Evolutionary conservation across 306 rosid species (phyloP).

Genomic region (Mimosa bimucronata): DNA sequence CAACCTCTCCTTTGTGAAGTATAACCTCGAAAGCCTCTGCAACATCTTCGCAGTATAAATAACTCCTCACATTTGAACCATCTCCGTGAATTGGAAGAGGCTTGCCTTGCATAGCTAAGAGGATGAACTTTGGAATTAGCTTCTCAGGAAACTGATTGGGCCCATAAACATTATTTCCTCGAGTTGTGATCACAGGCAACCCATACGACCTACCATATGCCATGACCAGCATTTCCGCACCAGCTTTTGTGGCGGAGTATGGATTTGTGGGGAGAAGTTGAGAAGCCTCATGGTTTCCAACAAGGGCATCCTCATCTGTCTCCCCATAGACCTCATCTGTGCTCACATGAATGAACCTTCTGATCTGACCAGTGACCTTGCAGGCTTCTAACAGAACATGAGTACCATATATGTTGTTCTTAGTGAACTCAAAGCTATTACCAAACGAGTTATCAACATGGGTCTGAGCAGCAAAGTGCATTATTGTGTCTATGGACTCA

Average conservation of each 20-base stretch:
- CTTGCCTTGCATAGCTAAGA: slow-evolving; percentile 85
- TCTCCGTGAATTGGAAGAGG: slow-evolving; percentile 93
- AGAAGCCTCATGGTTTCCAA: slow-evolving; percentile 93
- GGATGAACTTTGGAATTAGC: slow-evolving; percentile 88
- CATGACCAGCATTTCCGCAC: slow-evolving; percentile 98
- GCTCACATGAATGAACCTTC: slow-evolving; percentile 92
- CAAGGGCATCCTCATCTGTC: slow-evolving; percentile 91
- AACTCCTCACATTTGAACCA: slow-evolving; percentile 92
- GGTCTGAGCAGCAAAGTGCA: slow-evolving; percentile 98
- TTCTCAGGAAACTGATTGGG: slow-evolving; percentile 94
- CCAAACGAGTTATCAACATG: slow-evolving; percentile 93
- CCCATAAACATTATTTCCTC: slow-evolving; percentile 92
- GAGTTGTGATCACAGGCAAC: slow-evolving; percentile 85
- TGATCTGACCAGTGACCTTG: slow-evolving; percentile 90
- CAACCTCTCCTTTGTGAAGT: slow-evolving; percentile 95
- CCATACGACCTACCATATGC: slow-evolving; percentile 93
- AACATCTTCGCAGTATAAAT: slow-evolving; percentile 88
- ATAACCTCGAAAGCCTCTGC: slow-evolving; percentile 93
- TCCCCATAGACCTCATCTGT: slow-evolving; percentile 97
- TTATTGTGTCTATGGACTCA: slow-evolving; percentile 81
- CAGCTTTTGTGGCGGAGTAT: slow-evolving; percentile 93
- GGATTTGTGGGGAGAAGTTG: slow-evolving; percentile 94
- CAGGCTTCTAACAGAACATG: slow-evolving; percentile 92
- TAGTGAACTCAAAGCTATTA: slow-evolving; percentile 91
- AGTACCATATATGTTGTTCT: slow-evolving; percentile 93